A percentile compares a stretch with the other conserved stretches of the same genome.
Evolutionary conservation across 768 basidiomycete species (phyloP).

Genomic region (Leccinum boreale): DNA sequence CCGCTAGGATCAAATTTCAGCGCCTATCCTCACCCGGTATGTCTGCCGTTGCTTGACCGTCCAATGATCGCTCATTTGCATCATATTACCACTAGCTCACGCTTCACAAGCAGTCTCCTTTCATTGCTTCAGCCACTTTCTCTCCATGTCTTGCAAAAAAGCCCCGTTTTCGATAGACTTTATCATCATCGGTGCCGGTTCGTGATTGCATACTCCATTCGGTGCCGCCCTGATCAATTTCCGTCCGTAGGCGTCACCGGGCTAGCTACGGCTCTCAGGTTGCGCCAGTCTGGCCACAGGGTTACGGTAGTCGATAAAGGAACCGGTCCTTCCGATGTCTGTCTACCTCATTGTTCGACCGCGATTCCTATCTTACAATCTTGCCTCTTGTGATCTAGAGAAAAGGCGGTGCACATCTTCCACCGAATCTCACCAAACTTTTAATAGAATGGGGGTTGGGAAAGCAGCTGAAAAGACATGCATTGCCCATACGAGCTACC

Average conservation of each 20-base stretch:
- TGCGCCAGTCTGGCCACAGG: constrained; percentile 56
- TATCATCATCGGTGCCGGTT: constrained; percentile 32
- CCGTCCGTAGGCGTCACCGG: constrained; percentile 43
- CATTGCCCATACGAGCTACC: constrained; percentile 22
- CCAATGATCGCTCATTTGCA: constrained; percentile 16
- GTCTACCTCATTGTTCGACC: constrained; percentile 1
- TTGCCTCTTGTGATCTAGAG: constrained; percentile 23
- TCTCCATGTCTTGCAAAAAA: constrained; percentile 20
- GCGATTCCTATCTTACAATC: neutral
- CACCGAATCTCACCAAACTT: constrained; percentile 59
- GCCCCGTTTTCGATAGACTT: constrained; percentile 29
- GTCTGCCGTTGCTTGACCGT: constrained; percentile 5
- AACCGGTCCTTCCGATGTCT: constrained; percentile 41
- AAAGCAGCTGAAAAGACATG: constrained; percentile 39
- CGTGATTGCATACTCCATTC: neutral
- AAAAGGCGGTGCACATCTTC: constrained; percentile 43
- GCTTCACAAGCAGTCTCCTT: neutral
- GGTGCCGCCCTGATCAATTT: neutral
- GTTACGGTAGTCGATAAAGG: constrained; percentile 56
- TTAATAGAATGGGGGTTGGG: constrained; percentile 55
- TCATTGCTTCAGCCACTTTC: neutral
- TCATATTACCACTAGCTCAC: neutral
- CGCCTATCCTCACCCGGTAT: neutral
- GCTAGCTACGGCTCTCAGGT: constrained; percentile 54
- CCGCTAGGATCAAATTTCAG: constrained; percentile 13